A percentile compares a stretch with the other conserved stretches of the same genome.
phyloP scores from a whole-genome alignment of 345 rosid genomes.

The Stellera chamaejasme region DNA sequence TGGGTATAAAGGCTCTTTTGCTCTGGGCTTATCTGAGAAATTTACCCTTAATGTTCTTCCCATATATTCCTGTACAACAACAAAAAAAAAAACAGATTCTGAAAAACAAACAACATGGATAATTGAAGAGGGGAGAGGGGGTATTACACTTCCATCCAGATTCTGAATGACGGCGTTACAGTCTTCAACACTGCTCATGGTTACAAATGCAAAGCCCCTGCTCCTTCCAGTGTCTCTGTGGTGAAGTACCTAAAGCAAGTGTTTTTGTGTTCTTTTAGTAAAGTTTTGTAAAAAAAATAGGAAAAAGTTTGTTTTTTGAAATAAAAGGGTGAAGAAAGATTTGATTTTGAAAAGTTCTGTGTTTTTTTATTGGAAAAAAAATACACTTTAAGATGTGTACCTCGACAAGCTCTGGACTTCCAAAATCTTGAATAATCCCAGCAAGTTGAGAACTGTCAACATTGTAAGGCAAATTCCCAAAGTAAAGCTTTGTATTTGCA shows the following conservation, averaged over 20 bases:
- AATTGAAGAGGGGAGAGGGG: neutral
- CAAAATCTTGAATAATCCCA: constrained; percentile 71
- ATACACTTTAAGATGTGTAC: constrained; percentile 11
- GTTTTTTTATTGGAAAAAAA: too few relatives aligned
- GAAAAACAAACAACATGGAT: neutral
- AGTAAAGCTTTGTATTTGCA: constrained; percentile 72
- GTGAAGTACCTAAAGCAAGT: constrained; percentile 54
- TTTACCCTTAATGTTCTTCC: constrained; percentile 72
- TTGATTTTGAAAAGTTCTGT: too few relatives aligned
- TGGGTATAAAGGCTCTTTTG: constrained; percentile 60
- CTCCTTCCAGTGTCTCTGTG: constrained; percentile 75
- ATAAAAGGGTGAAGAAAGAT: too few relatives aligned
- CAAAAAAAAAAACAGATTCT: neutral
- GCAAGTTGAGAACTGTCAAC: constrained; percentile 94
- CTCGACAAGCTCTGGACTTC: constrained; percentile 76
- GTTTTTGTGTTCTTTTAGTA: too few relatives aligned
- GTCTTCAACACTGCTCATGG: constrained; percentile 82
- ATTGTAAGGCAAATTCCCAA: constrained; percentile 85
- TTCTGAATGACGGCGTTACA: constrained; percentile 61
- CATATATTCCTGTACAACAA: constrained; percentile 45
- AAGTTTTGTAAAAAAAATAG: too few relatives aligned
- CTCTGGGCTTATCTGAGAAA: constrained; percentile 62
- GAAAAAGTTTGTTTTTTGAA: too few relatives aligned
- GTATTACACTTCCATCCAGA: constrained; percentile 76
- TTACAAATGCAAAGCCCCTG: constrained; percentile 87